Evolutionary conservation across 164 flowering plant genomes (phyloP), one percentile per base, ranked within the genome.

Genomic region (Chloranthus sessilifolius): DNA sequence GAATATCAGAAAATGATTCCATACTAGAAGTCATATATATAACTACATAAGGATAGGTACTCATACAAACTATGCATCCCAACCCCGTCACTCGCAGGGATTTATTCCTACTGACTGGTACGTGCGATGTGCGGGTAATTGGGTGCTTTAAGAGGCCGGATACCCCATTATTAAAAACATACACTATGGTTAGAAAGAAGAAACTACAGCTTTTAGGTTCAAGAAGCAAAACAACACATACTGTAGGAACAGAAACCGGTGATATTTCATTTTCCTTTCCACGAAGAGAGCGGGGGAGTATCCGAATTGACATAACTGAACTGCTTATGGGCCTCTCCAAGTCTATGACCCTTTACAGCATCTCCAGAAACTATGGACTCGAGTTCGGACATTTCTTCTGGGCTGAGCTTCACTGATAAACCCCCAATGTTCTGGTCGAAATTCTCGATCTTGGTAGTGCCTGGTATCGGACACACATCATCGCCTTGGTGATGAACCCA

Each of bases 371-470:
- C 76, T 5, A 64, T 27, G n/a, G 62, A 52, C 31, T 69, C 74
- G 16, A 73, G 77, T 36, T 69, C 64, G 11, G 65, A 60, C 65
- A 72, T 47, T 44, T 75, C 80, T 40, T 64, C 63, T 33, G 52
- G 51, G 7, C 64, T 63, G 0, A 70, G 64, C 46, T 73, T 69
- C 43, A 64, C 60, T 5, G 68, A 62, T 29, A 75, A 26, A 55
- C 76, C 75, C 45, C 63, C 63, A 27, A 76, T 54, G 36, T 76
- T 76, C 48, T 67, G 67, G 43, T 65, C 53, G 15, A 76, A 26
- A 50, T 74, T 76, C 27, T 58, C 66, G 44, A 74, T 55, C 62
- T 73, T 71, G 42, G 81, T 74, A 26, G 81, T 74, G 43, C 80
- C 76, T 17, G 80, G 77, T 9, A 66, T 66, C 3, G 74, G 74